These are phyloP conservation scores for Cladochytrium replicatum DNA, from an alignment of 192 early-diverging fungal species.

Conservation along the genomic window DNA sequence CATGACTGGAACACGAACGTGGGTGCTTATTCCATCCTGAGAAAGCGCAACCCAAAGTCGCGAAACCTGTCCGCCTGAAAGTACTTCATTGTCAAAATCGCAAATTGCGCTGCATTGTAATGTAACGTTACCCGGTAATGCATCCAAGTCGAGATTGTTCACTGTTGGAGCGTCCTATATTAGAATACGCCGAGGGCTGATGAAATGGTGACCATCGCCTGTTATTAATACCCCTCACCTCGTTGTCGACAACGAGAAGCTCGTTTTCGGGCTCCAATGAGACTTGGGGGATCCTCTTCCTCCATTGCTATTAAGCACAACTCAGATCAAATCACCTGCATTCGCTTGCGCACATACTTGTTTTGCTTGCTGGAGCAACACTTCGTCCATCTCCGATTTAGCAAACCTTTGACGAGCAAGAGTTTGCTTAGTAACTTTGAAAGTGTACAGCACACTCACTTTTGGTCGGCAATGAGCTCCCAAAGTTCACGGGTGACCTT, in stretches of 20 bases:
- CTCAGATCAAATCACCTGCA: conserved; percentile 7
- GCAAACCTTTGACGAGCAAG: no score
- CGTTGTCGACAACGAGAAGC: conserved; percentile 13
- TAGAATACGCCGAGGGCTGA: no score
- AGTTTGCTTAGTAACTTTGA: no score
- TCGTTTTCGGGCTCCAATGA: conserved; percentile 7
- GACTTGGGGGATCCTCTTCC: conserved; percentile 34
- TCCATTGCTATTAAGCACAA: conserved; percentile 25
- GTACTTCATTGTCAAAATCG: no score
- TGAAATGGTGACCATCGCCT: conserved; percentile 12
- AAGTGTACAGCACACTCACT: no score
- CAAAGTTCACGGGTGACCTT: conserved; percentile 36
- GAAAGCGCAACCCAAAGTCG: conserved; percentile 55
- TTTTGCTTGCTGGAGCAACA: conserved; percentile 38
- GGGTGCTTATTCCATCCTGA: conserved; percentile 48
- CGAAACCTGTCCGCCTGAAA: conserved; percentile 45
- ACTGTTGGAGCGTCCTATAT: conserved; percentile 40
- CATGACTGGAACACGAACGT: conserved; percentile 50
- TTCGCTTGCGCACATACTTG: conserved; percentile 25
- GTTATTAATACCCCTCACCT: conserved; percentile 12
- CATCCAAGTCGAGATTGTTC: conserved; percentile 38
- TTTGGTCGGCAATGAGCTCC: conserved; percentile 35
- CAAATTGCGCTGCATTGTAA: no score
- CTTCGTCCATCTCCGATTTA: conserved; percentile 44
- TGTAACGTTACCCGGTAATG: conserved; percentile 41